phyloP scores from a whole-genome alignment of 2,329 filamentous ascomycete genomes.

The Alternaria sp. region DNA sequence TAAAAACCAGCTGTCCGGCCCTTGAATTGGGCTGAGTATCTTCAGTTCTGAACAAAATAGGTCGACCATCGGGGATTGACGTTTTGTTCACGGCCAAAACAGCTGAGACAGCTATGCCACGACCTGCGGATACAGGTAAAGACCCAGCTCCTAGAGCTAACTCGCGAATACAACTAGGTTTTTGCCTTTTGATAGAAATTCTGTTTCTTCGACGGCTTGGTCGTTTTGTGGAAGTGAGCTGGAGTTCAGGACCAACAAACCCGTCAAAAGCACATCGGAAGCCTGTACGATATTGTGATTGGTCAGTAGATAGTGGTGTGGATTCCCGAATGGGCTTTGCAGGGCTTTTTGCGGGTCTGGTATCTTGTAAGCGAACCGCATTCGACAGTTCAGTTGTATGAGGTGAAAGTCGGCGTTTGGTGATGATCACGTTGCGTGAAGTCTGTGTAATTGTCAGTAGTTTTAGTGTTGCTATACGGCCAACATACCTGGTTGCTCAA shows the following conservation, averaged over 20 bases:
- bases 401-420: neutral
- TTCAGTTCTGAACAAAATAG: neutral
- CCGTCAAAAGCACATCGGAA: slow-evolving; percentile 21
- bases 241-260: slow-evolving; percentile 24
- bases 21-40: neutral
- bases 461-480: neutral
- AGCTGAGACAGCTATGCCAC: neutral
- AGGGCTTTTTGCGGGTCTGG: neutral
- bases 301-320: neutral
- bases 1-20: neutral
- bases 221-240: neutral
- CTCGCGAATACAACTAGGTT: neutral
- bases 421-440: neutral
- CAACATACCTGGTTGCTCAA: neutral
- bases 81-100: neutral
- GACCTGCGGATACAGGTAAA: slow-evolving; percentile 13
- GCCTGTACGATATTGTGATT: neutral
- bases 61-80: neutral
- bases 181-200: neutral
- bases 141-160: slow-evolving; percentile 19
- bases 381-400: neutral
- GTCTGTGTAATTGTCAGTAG: slow-evolving; percentile 8
- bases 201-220: neutral
- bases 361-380: neutral
- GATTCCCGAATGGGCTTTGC: neutral